Base-by-base conservation (phyloP, 176 grass and related monocot genomes). In the Bothriochloa decipiens region DNA sequence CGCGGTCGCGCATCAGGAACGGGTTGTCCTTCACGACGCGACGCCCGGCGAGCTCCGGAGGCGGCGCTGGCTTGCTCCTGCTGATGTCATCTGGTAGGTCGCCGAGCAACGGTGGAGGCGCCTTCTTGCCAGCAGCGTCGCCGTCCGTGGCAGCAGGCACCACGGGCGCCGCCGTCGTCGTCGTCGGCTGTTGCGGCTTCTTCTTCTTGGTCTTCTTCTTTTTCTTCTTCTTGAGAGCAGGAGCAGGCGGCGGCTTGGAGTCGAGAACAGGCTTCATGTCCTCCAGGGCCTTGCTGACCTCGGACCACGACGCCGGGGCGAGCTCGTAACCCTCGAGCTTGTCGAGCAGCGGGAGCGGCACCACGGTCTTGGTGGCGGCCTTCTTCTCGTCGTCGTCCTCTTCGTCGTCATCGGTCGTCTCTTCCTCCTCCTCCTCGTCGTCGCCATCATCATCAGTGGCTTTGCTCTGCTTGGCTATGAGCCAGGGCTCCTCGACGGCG, bases 201-300 rank as follows among this genome's bases (percentile, higher is more conserved):
- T 75, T 76, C 71, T 37, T 78, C 20, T 69, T 84, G 61, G 78
- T 84, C 58, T 37, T 91, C 68, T 92, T 92, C 25, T 82, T 94
- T 68, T 88, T 86, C 57, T 50, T 90, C 82, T 94, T 91, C 8
- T 8, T 43, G 29, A 70, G 50, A 9, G 29, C 26, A 29, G 79
- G 36, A 43, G 22, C 39, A 41, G 36, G 11, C 20, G 41, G 12
- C 6, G 70, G 60, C 49, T 81, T 22, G 22, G 83, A 68, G 52
- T 83, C 40, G 40, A 95, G 83, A 6, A 81, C 55, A 17, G 96
- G 91, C 87, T 94, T 99, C 87, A 95, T 92, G 74, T 94, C 93
- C 55, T 99, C 91, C 15, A 99, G 77, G 23, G 89, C 96, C 86
- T 94, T 96, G 91, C 96, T 96, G 41, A 99, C 96, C 78, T 99